Evolutionary conservation across 2,329 filamentous ascomycete genomes (phyloP).

Genomic region (Akanthomyces uredinophilus): DNA sequence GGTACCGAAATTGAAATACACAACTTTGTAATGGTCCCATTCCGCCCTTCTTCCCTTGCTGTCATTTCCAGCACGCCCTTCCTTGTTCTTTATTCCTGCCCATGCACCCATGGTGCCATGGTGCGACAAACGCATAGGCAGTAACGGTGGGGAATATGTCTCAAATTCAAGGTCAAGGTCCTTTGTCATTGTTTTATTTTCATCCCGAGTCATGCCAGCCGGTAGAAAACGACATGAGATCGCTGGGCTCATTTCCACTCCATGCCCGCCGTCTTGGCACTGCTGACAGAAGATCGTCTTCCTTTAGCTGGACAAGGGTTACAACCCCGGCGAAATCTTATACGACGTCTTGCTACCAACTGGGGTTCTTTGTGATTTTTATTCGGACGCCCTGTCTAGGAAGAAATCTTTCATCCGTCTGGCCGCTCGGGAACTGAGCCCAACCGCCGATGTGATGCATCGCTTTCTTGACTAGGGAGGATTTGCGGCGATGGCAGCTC

Average conservation of each 20-base stretch:
- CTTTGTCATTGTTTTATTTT: constrained; percentile 5
- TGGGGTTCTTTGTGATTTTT: neutral
- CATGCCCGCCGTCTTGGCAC: neutral
- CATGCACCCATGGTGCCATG: too few relatives aligned
- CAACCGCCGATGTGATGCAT: constrained; percentile 23
- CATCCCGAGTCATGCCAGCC: constrained; percentile 6
- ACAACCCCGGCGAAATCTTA: neutral
- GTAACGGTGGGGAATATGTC: constrained; percentile 12
- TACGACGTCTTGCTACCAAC: neutral
- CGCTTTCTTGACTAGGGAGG: constrained; percentile 27
- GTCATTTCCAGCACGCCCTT: neutral
- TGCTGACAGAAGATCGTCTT: neutral
- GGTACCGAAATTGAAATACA: neutral
- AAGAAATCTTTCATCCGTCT: constrained; percentile 14
- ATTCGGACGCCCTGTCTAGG: neutral
- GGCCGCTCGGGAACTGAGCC: constrained; percentile 27
- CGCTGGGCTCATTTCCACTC: neutral
- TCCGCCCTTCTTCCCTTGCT: neutral
- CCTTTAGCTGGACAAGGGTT: neutral
- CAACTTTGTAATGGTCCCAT: neutral
- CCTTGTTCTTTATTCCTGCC: neutral
- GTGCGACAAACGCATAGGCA: constrained; percentile 8
- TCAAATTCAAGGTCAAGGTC: constrained; percentile 4
- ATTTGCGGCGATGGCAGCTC: constrained; percentile 45
- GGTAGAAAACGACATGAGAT: neutral